phyloP scores from a whole-genome alignment of 2,329 filamentous ascomycete genomes.

The Cytospora mali region DNA sequence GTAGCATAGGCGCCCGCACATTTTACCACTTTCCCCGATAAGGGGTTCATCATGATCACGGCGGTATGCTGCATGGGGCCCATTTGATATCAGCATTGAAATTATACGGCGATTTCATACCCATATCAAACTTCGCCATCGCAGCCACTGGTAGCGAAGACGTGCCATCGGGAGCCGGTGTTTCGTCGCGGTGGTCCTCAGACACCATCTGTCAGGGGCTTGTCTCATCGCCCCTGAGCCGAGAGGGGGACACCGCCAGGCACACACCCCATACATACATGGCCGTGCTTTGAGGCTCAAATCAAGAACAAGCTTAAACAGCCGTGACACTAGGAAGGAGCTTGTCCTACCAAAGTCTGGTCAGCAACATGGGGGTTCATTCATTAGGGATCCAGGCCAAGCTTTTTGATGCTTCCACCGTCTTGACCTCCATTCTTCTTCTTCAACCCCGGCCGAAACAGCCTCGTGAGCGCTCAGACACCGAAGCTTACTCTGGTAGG shows the following conservation, averaged over 20 bases:
- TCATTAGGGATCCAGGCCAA: constrained; percentile 10
- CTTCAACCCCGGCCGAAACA: constrained; percentile 21
- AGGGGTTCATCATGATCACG: not conserved
- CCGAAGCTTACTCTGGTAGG: constrained; percentile 2
- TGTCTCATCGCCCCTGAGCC: constrained; percentile 21
- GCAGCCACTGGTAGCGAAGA: constrained; percentile 16
- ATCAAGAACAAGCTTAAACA: constrained; percentile 17
- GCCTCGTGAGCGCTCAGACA: constrained; percentile 12
- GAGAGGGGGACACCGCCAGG: not conserved
- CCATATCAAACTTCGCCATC: too few species aligned
- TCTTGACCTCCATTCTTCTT: constrained; percentile 20
- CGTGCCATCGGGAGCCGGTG: constrained; percentile 7
- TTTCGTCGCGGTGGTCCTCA: constrained; percentile 26
- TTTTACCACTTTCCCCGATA: not conserved
- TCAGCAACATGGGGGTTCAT: not conserved
- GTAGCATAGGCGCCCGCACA: too few species aligned
- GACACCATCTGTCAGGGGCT: constrained; percentile 27
- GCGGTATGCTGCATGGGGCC: not conserved
- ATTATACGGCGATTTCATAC: too few species aligned
- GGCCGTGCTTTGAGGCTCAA: constrained; percentile 14
- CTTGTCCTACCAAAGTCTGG: not conserved
- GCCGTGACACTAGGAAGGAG: constrained; percentile 2
- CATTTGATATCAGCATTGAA: too few species aligned
- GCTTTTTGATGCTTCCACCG: constrained; percentile 22
- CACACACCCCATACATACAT: not conserved